phyloP scores from a whole-genome alignment of 129 eudicot species.

The Dittrichia graveolens region DNA sequence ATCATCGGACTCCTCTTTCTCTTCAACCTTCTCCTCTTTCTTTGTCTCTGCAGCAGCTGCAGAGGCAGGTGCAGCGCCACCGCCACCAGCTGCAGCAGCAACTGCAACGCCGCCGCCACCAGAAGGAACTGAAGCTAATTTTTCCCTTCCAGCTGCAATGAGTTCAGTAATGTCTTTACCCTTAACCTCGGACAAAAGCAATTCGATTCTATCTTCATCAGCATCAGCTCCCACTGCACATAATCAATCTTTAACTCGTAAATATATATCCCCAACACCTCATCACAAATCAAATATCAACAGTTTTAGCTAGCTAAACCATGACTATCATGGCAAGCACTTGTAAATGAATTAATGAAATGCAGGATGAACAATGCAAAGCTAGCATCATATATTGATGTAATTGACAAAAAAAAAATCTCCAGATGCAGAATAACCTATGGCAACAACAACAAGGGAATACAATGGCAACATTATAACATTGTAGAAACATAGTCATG shows the following conservation, averaged over 20 bases:
- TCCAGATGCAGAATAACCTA: too few species aligned
- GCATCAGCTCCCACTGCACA: constrained; percentile 77
- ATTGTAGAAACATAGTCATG: too few species aligned
- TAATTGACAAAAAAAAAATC: too few species aligned
- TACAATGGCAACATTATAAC: too few species aligned
- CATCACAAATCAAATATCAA: neutral
- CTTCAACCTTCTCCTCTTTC: constrained; percentile 68
- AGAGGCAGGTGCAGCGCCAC: constrained; percentile 50
- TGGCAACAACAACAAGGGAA: too few species aligned
- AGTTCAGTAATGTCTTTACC: constrained; percentile 63
- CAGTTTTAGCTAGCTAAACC: neutral
- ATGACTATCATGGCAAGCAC: neutral
- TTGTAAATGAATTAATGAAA: neutral
- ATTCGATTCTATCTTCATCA: constrained; percentile 58
- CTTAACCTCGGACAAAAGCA: constrained; percentile 54
- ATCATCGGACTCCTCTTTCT: constrained; percentile 69
- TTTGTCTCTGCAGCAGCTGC: constrained; percentile 60
- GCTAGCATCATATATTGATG: too few species aligned
- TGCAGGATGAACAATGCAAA: neutral
- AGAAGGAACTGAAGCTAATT: constrained; percentile 67
- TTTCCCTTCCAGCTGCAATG: constrained; percentile 74
- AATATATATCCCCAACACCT: neutral
- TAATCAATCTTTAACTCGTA: neutral
- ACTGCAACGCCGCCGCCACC: constrained; percentile 58
- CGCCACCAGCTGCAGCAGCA: constrained; percentile 44